These are phyloP conservation scores for Blastobotrys parvus DNA, from an alignment of 805 yeast species.

Conservation along the genomic window DNA sequence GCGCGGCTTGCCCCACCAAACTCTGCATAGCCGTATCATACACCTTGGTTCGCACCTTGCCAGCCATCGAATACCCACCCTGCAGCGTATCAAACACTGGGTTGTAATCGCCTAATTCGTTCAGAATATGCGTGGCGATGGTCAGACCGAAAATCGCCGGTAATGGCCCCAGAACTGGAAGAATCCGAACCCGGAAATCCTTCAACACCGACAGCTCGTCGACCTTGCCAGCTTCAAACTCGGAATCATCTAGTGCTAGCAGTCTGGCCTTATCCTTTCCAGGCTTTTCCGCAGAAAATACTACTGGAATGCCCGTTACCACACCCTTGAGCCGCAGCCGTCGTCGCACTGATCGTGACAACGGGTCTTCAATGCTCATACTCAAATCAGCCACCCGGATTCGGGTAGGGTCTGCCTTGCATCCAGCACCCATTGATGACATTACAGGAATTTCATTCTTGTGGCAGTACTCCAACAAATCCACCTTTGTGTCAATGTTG, in stretches of 20 bases:
- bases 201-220: constrained; percentile 79
- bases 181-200: constrained; percentile 86
- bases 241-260: constrained; percentile 77
- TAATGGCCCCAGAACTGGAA: constrained; percentile 94
- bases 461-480: constrained; percentile 67
- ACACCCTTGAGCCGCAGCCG: constrained; percentile 77
- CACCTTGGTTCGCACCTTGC: constrained; percentile 75
- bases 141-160: constrained; percentile 95
- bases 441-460: constrained; percentile 56
- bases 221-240: constrained; percentile 71
- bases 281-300: constrained; percentile 92
- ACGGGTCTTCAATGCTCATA: constrained; percentile 86
- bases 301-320: constrained; percentile 67
- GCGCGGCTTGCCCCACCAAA: constrained; percentile 77
- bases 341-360: constrained; percentile 80
- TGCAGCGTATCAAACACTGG: constrained; percentile 29
- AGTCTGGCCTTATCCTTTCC: constrained; percentile 88
- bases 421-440: constrained; percentile 95
- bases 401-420: constrained; percentile 91
- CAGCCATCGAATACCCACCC: constrained; percentile 74
- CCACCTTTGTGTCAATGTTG: constrained; percentile 94
- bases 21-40: constrained; percentile 79
- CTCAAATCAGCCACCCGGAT: constrained; percentile 84
- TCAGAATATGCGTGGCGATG: constrained; percentile 74
- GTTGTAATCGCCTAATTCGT: constrained; percentile 68